Percentiles rank a stretch among this genome's conserved stretches.
Evolutionary conservation across 495 filamentous ascomycete genomes (phyloP).

Genomic region (Aspergillus nidulans): DNA sequence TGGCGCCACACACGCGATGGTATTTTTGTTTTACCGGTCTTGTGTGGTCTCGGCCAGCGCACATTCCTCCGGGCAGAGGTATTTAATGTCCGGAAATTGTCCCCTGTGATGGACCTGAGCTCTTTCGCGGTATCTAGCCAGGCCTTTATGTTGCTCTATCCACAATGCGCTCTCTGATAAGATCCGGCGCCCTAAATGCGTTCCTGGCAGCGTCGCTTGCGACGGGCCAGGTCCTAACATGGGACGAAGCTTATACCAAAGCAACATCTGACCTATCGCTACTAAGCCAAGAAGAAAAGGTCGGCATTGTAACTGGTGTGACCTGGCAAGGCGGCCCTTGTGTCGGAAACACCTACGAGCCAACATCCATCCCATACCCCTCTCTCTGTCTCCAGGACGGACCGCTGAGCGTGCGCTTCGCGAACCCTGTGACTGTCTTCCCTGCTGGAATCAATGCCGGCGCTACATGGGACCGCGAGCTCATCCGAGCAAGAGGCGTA

Average conservation of each 20-base stretch:
- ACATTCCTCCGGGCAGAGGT: not conserved
- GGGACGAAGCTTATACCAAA: constrained; percentile 6
- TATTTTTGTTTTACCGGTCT: not conserved
- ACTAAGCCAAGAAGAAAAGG: constrained; percentile 73
- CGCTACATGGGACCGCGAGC: constrained; percentile 61
- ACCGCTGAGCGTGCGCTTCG: constrained; percentile 46
- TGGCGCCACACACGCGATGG: not conserved
- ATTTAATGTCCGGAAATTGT: not conserved
- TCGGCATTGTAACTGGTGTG: constrained; percentile 79
- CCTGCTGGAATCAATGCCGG: constrained; percentile 55
- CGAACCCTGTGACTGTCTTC: constrained; percentile 51
- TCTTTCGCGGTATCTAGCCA: not conserved
- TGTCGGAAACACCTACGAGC: constrained; percentile 66
- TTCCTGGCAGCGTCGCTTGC: not conserved
- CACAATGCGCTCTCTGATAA: not conserved
- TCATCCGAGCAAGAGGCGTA: constrained; percentile 61
- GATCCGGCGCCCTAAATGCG: not conserved
- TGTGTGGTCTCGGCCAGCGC: not conserved
- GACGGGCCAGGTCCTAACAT: not conserved
- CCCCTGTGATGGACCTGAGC: no score
- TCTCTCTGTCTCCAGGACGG: constrained; percentile 53
- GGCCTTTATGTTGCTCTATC: no score
- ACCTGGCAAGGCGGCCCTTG: constrained; percentile 68
- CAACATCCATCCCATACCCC: constrained; percentile 38
- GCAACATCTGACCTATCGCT: not conserved